Conservation (phyloP, 345 rosid genomes). For the Bruguiera parviflora region DNA sequence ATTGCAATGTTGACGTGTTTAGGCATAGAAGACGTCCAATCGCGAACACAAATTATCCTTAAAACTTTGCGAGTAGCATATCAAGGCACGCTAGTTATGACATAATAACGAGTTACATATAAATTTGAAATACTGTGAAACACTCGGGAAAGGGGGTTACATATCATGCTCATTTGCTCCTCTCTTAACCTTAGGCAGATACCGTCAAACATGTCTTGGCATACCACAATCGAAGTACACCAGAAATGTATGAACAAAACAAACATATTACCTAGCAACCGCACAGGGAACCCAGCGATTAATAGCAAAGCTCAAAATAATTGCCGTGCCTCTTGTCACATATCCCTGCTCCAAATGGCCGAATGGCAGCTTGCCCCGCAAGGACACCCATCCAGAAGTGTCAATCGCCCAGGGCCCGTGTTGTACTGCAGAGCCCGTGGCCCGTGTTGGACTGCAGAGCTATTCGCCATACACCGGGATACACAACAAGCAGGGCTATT, state of each 20-base stretch:
- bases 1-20: too few species aligned
- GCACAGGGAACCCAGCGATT: background rate
- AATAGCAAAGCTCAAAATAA: slow-evolving; percentile 21
- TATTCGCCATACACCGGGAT: background rate
- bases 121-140: too few species aligned
- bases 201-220: background rate
- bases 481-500: too few species aligned
- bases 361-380: background rate
- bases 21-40: too few species aligned
- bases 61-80: too few species aligned
- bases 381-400: background rate
- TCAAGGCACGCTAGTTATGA: too few species aligned
- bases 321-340: slow-evolving; percentile 13
- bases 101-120: too few species aligned
- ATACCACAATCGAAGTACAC: background rate
- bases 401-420: background rate
- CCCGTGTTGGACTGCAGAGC: background rate
- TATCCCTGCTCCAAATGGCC: slow-evolving; percentile 11
- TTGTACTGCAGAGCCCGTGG: too few species aligned
- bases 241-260: background rate
- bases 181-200: background rate
- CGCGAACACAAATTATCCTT: too few species aligned
- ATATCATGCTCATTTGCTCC: background rate
- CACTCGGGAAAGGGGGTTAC: too few species aligned
- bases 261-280: slow-evolving; percentile 5